Evolutionary conservation across 2,329 filamentous ascomycete species (phyloP), one percentile per base, ranked within the genome.

Genomic region (Pseudopyrenochaeta lycopersici): DNA sequence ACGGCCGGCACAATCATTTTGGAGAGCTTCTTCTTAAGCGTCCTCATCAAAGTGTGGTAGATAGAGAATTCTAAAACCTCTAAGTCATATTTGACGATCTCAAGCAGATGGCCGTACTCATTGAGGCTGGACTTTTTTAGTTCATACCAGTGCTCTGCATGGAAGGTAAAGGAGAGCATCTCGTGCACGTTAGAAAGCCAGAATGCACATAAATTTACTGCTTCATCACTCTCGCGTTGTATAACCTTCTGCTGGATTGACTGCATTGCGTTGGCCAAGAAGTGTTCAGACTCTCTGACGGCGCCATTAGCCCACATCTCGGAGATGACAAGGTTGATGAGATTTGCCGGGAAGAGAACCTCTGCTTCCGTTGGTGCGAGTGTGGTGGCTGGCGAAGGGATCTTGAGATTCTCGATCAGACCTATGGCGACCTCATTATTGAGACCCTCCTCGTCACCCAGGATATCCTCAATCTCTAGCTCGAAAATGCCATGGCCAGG

Each of bases 281-380:
- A 99, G 49, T 93, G 90, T 79, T 99, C 95, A 3, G 95, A 98
- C 79, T 99, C 95, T 82, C 99, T 99, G 68, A 99, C 95, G 73
- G 97, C 99, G 41, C 95, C 95, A 70, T 99, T 99, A 82, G 99
- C 99, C 95, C 95, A 99, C 95, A 99, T 99, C 81, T 99, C 95
- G 14, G 93, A 98, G 12, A 95, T 99, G 60, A 99, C 95, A 56
- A 99, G 84, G 78, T 99, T 99, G 82, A 99, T 99, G 67, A 99
- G 88, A 77, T 98, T 99, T 9, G 95, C 94, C 29, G 95, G 95
- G 88, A 99, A 99, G 46, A 99, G 84, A 18, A 99, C 94, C 77
- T 99, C 95, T 81, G 99, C 99, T 79, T 99, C 95, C 15, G 92
- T 97, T 9, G 95, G 94, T 47, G 93, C 90, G 15, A 94, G 93